Percentiles rank a stretch among this genome's conserved stretches.
Conservation (phyloP, 2,329 filamentous ascomycete genomes). For the Curvularia lunata region DNA sequence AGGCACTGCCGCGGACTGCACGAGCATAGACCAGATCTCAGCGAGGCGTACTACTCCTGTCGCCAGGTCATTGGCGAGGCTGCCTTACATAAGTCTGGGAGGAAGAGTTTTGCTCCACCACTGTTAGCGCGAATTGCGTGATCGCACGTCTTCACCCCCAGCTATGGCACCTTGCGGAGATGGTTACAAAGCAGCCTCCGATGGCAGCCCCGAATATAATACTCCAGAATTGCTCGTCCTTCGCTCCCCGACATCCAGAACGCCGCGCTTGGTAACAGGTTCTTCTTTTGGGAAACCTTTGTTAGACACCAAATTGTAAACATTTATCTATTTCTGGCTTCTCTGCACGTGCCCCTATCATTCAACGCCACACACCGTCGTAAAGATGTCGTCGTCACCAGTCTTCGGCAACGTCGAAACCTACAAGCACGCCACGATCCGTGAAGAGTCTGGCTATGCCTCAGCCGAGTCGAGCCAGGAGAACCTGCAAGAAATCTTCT, state of each 20-base stretch:
- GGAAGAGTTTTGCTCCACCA: slow-evolving; percentile 32
- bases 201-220: slow-evolving; percentile 41
- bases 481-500: slow-evolving; percentile 76
- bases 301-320: slow-evolving; percentile 20
- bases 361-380: slow-evolving; percentile 9
- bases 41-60: slow-evolving; percentile 15
- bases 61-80: slow-evolving; percentile 28
- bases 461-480: slow-evolving; percentile 68
- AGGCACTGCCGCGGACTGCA: slow-evolving; percentile 18
- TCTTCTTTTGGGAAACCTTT: slow-evolving; percentile 26
- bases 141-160: slow-evolving; percentile 42
- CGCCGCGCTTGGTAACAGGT: slow-evolving; percentile 29
- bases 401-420: slow-evolving; percentile 30
- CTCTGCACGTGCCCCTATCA: slow-evolving; percentile 30
- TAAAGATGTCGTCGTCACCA: slow-evolving; percentile 43
- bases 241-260: slow-evolving; percentile 27
- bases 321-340: slow-evolving; percentile 13
- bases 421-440: slow-evolving; percentile 37
- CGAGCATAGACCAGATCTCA: slow-evolving; percentile 18
- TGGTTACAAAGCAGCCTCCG: slow-evolving; percentile 41
- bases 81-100: slow-evolving; percentile 29
- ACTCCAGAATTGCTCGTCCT: slow-evolving; percentile 27
- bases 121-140: slow-evolving; percentile 44
- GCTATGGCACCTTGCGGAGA: slow-evolving; percentile 37
- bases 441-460: slow-evolving; percentile 84